Percentiles rank a stretch among this genome's conserved stretches.
phyloP scores from a whole-genome alignment of 2,329 filamentous ascomycete genomes.

The Xylariaceae sp. region DNA sequence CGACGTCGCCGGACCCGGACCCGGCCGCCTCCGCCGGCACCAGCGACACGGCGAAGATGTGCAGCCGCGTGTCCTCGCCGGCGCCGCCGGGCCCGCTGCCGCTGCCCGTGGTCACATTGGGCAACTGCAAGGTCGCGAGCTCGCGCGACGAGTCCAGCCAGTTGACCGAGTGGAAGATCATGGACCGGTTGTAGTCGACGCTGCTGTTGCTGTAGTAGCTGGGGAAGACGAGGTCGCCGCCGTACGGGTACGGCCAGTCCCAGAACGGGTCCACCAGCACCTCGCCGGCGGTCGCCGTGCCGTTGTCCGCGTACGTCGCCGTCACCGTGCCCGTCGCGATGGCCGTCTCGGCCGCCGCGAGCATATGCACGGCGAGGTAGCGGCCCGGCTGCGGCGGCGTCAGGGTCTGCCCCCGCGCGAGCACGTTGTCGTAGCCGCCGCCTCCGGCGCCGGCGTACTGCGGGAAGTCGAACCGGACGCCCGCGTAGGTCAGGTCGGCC shows the following conservation, averaged over 20 bases:
- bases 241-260: conserved; percentile 36
- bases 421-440: conserved; percentile 31
- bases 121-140: too few species aligned
- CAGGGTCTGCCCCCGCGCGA: conserved; percentile 34
- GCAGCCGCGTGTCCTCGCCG: conserved; percentile 16
- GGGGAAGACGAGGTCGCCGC: conserved; percentile 38
- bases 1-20: too few species aligned
- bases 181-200: conserved; percentile 28
- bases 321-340: conserved; percentile 33
- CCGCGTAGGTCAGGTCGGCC: conserved; percentile 28
- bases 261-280: conserved; percentile 27
- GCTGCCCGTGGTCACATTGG: too few species aligned
- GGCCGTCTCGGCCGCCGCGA: conserved; percentile 32
- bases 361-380: conserved; percentile 35
- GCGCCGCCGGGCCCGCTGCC: too few species aligned
- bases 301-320: conserved; percentile 34
- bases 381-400: conserved; percentile 19
- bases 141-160: too few species aligned
- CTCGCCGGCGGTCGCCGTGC: conserved; percentile 30
- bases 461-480: conserved; percentile 33
- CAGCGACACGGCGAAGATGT: background rate
- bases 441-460: conserved; percentile 29
- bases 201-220: conserved; percentile 29
- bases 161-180: conserved; percentile 35
- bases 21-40: too few species aligned